A percentile compares a stretch with the other conserved stretches of the same genome.
These are phyloP conservation scores for Termitomyces sp. DNA, from an alignment of 768 basidiomycete genomes.

Conservation along the genomic window DNA sequence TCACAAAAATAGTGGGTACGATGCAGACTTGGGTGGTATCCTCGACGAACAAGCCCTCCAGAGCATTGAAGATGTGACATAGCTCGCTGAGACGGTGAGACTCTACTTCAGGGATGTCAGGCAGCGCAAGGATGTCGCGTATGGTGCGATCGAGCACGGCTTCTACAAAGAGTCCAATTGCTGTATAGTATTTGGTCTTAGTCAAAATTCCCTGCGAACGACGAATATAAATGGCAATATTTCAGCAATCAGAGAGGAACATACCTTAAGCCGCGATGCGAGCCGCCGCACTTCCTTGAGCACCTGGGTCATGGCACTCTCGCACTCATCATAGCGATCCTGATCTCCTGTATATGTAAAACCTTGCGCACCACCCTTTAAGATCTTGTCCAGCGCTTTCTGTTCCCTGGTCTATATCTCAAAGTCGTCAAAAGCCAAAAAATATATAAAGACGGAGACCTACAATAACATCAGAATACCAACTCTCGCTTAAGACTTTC, in stretches of 20 bases:
- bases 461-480: conserved; percentile 70
- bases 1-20: not conserved
- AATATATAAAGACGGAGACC: conserved; percentile 21
- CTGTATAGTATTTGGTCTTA: conserved; percentile 67
- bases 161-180: conserved; percentile 68
- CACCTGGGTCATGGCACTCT: conserved; percentile 57
- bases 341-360: conserved; percentile 69
- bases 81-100: conserved; percentile 81
- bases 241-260: conserved; percentile 10
- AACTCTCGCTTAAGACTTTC: conserved; percentile 54
- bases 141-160: conserved; percentile 62
- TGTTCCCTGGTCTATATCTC: conserved; percentile 43
- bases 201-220: conserved; percentile 52
- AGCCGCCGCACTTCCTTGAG: conserved; percentile 59
- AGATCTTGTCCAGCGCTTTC: conserved; percentile 34
- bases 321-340: conserved; percentile 71
- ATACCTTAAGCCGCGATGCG: conserved; percentile 70
- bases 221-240: not conserved
- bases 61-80: conserved; percentile 67
- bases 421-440: not conserved
- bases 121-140: conserved; percentile 65
- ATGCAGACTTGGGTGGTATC: conserved; percentile 49
- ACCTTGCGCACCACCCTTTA: conserved; percentile 51
- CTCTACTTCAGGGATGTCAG: conserved; percentile 86
- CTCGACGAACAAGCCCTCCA: conserved; percentile 79